Percentiles rank a stretch among this genome's conserved stretches.
These are phyloP conservation scores for Wickerhamiella vanderwaltii DNA, from an alignment of 805 yeast genomes.

Conservation along the genomic window DNA sequence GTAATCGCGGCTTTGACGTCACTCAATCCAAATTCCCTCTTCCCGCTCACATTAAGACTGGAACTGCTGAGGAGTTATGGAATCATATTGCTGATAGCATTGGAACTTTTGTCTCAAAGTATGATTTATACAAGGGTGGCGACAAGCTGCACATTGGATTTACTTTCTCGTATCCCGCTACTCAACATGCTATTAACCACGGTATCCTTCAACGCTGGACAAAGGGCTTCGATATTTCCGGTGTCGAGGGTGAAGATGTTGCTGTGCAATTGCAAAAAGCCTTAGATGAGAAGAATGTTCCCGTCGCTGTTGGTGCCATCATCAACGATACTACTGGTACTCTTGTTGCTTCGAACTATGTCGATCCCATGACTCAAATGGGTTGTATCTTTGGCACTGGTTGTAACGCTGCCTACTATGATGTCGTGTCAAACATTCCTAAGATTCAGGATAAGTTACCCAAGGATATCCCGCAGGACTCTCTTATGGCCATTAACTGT, in stretches of 20 bases:
- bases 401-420: conserved; percentile 93
- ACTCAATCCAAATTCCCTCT: conserved; percentile 75
- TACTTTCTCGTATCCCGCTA: conserved; percentile 79
- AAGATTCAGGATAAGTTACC: conserved; percentile 64
- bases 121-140: conserved; percentile 47
- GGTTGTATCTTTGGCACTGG: conserved; percentile 97
- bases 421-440: conserved; percentile 56
- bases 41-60: conserved; percentile 68
- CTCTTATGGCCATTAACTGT: conserved; percentile 92
- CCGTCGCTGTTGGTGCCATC: conserved; percentile 79
- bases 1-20: conserved; percentile 73
- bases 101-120: conserved; percentile 56
- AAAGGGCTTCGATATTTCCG: conserved; percentile 87
- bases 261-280: conserved; percentile 82
- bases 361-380: conserved; percentile 80
- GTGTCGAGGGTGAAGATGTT: conserved; percentile 89
- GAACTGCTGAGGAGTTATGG: conserved; percentile 63
- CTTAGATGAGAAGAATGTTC: conserved; percentile 48
- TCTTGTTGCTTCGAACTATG: conserved; percentile 84
- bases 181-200: conserved; percentile 65
- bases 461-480: conserved; percentile 46
- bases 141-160: conserved; percentile 71
- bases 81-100: conserved; percentile 76
- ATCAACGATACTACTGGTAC: conserved; percentile 98
- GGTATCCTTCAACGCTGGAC: conserved; percentile 95